Percentiles rank a stretch among this genome's conserved stretches.
Evolutionary conservation across 1,284 basidiomycete species (phyloP).

Genomic region (Athelia sp.): DNA sequence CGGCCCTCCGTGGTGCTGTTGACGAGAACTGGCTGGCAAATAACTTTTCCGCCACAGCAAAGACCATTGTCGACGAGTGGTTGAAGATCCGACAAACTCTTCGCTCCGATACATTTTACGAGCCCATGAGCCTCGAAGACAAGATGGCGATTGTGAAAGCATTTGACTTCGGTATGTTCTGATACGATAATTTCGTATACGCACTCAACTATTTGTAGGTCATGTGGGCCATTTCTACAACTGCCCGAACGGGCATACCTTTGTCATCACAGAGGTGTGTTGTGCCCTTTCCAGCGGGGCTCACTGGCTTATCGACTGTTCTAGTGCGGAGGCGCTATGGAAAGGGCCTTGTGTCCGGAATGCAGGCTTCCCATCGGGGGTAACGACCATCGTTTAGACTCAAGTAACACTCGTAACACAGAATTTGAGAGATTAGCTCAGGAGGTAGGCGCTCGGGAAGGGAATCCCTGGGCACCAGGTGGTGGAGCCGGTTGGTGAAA

Average conservation of each 20-base stretch:
- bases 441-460: too few species aligned
- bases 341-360: too few species aligned
- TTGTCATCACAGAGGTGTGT: too few species aligned
- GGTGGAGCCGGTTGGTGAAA: too few species aligned
- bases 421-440: too few species aligned
- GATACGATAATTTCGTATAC: conserved; percentile 12
- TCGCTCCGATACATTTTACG: conserved; percentile 24
- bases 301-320: too few species aligned
- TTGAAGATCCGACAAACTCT: conserved; percentile 21
- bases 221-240: conserved; percentile 47
- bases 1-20: conserved; percentile 10
- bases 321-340: too few species aligned
- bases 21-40: conserved; percentile 22
- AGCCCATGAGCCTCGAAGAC: conserved; percentile 43
- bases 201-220: conserved; percentile 19
- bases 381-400: too few species aligned
- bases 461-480: too few species aligned
- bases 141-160: conserved; percentile 39
- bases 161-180: conserved; percentile 35
- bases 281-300: too few species aligned
- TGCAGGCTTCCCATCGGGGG: too few species aligned
- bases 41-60: conserved; percentile 21
- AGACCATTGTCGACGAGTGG: conserved; percentile 25
- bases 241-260: conserved; percentile 51
- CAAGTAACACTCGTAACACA: too few species aligned